Evolutionary conservation across 2,329 filamentous ascomycete genomes (phyloP).

Genomic region (Aplosporella prunicola): DNA sequence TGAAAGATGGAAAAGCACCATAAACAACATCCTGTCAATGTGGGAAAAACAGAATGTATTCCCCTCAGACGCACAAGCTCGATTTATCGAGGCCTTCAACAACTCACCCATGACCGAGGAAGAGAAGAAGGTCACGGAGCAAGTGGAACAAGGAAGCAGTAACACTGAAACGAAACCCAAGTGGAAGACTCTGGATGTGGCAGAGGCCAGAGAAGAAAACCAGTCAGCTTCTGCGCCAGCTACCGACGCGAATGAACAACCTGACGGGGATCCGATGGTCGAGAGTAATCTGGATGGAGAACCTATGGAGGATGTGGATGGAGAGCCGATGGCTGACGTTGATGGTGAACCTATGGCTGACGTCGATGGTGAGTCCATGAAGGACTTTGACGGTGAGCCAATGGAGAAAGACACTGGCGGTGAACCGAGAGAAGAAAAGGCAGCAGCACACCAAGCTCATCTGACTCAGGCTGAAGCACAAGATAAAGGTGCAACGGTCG

Average conservation of each 20-base stretch:
- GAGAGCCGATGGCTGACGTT: conserved; percentile 14
- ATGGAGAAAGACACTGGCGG: not conserved
- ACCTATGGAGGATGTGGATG: conserved; percentile 12
- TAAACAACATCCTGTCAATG: conserved; percentile 24
- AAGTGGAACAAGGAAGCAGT: conserved; percentile 14
- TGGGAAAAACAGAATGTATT: conserved; percentile 27
- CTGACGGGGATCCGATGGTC: conserved; percentile 13
- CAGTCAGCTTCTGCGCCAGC: not conserved
- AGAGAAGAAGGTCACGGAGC: conserved; percentile 15
- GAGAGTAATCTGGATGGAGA: conserved; percentile 13
- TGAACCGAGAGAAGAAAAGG: not conserved
- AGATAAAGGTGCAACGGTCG: conserved; percentile 15
- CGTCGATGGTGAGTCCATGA: not conserved
- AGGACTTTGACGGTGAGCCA: not conserved
- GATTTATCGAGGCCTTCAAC: conserved; percentile 14
- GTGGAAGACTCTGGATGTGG: conserved; percentile 9
- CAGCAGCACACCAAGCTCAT: not conserved
- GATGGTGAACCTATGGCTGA: conserved; percentile 13
- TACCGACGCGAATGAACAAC: conserved; percentile 10
- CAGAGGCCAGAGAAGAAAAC: not conserved
- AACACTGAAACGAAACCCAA: conserved; percentile 13
- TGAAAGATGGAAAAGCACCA: conserved; percentile 38
- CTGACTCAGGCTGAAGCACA: not conserved
- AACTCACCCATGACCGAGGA: conserved; percentile 19
- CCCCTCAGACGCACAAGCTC: conserved; percentile 10